Evolutionary conservation across 2,329 filamentous ascomycete genomes (phyloP), one percentile per base, ranked within the genome.

Genomic region (Ilyonectria robusta): DNA sequence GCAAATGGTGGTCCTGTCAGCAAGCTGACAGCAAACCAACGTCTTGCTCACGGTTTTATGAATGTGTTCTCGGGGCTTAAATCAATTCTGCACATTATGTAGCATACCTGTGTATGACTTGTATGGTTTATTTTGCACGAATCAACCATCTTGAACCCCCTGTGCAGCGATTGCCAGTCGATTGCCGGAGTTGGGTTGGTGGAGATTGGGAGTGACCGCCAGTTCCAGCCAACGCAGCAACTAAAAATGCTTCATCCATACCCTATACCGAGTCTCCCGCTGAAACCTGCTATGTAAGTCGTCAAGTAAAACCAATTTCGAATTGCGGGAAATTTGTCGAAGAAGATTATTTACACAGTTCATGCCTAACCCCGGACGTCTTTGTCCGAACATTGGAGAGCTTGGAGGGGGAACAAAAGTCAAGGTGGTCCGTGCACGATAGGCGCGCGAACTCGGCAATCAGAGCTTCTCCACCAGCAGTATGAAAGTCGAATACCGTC

Each of bases 401-500:
- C 40, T 42, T n/a, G 40, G 17, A 42, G 40, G 15, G 8, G n/a
- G 50, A 31, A 15, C 35, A 65, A 66, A 71, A 63, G 66, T 51
- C 66, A 54, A 26, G 23, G 48, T 74, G 74, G 70, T 23, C 72
- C 70, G 74, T 76, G 74, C 74, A 26, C 56, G 23, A 23, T 67
- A 65, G n/a, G 17, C n/a, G 55, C 65, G 63, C 71, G 60, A 69
- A 71, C 67, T 72, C 69, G 73, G 70, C 65, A 72, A 74, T 70
- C 71, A 69, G 65, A 69, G 61, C 68, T 70, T 76, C 74, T 68
- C 74, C 74, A 76, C 71, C 65, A 57, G 62, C 71, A 72, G 31
- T 11, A 33, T 75, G 65, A 76, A 74, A 68, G 70, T 70, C 67
- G 57, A 67, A 71, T 62, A 75, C 65, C 72, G 75, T 77, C 76